Evolutionary conservation across 1,284 basidiomycete species (phyloP).

Genomic region (Serendipita sp.): DNA sequence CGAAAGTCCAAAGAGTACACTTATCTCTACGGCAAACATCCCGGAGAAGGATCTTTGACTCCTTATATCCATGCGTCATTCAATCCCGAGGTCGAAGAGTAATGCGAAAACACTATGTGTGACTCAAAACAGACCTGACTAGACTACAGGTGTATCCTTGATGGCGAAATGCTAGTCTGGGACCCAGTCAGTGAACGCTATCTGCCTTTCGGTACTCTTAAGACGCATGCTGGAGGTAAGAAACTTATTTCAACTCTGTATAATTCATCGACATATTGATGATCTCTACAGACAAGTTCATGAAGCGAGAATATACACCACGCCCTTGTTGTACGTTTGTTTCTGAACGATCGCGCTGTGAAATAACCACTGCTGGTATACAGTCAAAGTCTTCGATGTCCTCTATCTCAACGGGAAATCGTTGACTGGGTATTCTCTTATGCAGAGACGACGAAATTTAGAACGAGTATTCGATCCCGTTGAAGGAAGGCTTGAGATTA

Average conservation of each 20-base stretch:
- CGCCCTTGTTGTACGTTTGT: constrained; percentile 75
- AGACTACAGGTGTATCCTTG: constrained; percentile 62
- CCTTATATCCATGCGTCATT: constrained; percentile 69
- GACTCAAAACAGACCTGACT: neutral
- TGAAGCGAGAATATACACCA: constrained; percentile 48
- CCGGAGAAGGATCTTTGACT: constrained; percentile 71
- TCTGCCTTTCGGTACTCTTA: constrained; percentile 81
- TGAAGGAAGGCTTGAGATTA: constrained; percentile 67
- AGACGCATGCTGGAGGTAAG: constrained; percentile 73
- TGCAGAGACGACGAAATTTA: constrained; percentile 58
- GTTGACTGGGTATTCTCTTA: constrained; percentile 45
- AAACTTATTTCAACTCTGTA: constrained; percentile 7
- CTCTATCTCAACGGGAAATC: constrained; percentile 71
- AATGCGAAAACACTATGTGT: constrained; percentile 20
- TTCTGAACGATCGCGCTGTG: neutral
- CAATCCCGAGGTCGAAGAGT: constrained; percentile 65
- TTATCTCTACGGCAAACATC: constrained; percentile 74
- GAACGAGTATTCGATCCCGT: constrained; percentile 46
- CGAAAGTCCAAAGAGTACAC: constrained; percentile 91
- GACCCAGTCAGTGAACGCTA: constrained; percentile 77
- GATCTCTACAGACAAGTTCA: constrained; percentile 43
- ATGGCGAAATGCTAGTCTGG: constrained; percentile 96
- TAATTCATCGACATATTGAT: constrained; percentile 1
- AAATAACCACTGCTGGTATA: neutral
- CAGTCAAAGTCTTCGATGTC: constrained; percentile 91